Evolutionary conservation across 495 filamentous ascomycete species (phyloP).

Genomic region (Neurospora cerealis): DNA sequence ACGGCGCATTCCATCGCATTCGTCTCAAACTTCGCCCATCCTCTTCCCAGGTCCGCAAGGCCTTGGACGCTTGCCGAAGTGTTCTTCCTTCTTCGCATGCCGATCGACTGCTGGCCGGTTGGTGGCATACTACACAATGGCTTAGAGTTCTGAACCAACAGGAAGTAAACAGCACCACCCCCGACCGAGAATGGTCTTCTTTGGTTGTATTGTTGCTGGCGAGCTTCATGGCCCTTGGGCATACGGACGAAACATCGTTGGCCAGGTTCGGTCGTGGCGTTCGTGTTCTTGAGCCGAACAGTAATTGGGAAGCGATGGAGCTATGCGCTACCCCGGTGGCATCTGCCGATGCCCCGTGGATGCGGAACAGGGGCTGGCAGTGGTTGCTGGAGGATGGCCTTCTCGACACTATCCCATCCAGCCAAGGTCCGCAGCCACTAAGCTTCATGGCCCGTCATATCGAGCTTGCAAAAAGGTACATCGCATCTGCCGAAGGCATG

Average conservation of each 20-base stretch:
- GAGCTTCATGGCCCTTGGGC: constrained; percentile 31
- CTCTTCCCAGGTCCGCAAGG: constrained; percentile 46
- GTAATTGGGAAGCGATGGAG: constrained; percentile 31
- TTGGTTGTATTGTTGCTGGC: constrained; percentile 60
- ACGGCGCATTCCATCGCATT: constrained; percentile 52
- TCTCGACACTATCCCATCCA: constrained; percentile 4
- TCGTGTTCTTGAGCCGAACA: constrained; percentile 2
- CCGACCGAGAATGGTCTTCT: constrained; percentile 69
- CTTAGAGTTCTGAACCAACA: constrained; percentile 24
- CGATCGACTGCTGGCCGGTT: constrained; percentile 56
- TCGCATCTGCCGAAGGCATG: constrained; percentile 43
- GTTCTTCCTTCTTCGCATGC: constrained; percentile 49
- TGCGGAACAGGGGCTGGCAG: constrained; percentile 56
- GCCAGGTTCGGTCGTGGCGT: not conserved
- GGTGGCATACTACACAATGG: constrained; percentile 71
- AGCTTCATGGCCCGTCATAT: constrained; percentile 36
- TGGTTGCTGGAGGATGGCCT: constrained; percentile 57
- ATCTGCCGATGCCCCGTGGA: constrained; percentile 53
- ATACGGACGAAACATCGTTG: constrained; percentile 9
- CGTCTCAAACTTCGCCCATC: constrained; percentile 56
- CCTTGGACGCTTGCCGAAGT: constrained; percentile 51
- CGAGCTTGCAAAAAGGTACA: constrained; percentile 41
- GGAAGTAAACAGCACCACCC: constrained; percentile 20
- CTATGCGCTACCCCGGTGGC: constrained; percentile 32
- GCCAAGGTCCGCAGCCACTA: constrained; percentile 3